phyloP scores from a whole-genome alignment of 371 early-diverging fungal genomes.

The Chytridium lagenaria region DNA sequence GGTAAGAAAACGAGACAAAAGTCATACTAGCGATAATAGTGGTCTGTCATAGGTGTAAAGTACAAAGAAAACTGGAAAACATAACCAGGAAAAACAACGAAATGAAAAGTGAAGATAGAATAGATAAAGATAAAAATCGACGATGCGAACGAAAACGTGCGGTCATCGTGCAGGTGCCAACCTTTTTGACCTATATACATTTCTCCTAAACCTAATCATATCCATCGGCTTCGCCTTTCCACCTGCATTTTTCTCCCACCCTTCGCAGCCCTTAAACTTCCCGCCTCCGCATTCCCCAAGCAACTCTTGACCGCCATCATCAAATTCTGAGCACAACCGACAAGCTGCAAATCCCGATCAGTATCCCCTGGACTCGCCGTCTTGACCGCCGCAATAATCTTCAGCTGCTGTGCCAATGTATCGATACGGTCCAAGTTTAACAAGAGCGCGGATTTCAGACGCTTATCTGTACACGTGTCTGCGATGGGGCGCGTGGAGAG shows the following conservation, averaged over 20 bases:
- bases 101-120: too few species aligned
- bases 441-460: constrained; percentile 42
- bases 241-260: not conserved
- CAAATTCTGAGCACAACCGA: constrained; percentile 53
- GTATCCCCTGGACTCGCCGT: constrained; percentile 48
- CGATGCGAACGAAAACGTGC: too few species aligned
- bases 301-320: constrained; percentile 47
- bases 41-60: too few species aligned
- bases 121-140: too few species aligned
- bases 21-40: too few species aligned
- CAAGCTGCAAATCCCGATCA: constrained; percentile 51
- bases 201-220: constrained; percentile 13
- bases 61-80: too few species aligned
- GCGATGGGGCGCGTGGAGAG: constrained; percentile 35
- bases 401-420: constrained; percentile 56
- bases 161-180: constrained; percentile 5
- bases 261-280: constrained; percentile 38
- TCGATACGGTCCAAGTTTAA: constrained; percentile 40
- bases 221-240: not conserved
- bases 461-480: constrained; percentile 48
- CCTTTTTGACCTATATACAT: constrained; percentile 14
- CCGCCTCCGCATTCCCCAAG: constrained; percentile 48
- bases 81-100: too few species aligned
- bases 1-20: too few species aligned
- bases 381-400: constrained; percentile 61